Base-by-base conservation (phyloP, 1,284 basidiomycete genomes). In the Clitocybe nebularis region DNA sequence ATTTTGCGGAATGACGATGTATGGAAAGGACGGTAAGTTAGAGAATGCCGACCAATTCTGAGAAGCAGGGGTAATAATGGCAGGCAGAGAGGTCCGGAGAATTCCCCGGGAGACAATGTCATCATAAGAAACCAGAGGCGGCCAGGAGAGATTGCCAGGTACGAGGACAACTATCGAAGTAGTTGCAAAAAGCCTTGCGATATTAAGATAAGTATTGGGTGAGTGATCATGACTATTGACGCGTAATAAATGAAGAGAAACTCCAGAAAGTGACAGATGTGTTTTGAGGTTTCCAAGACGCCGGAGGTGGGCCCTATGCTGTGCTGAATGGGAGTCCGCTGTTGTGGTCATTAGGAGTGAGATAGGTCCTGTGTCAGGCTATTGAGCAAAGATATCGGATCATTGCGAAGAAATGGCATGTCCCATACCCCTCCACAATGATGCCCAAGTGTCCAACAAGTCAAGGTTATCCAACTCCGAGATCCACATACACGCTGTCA, bases 151-250 rank as follows among this genome's bases (percentile, higher is more conserved):
- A 48, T 59, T 64, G 4, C 65, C 69, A 17, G 82, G 81, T 48
- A 81, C 75, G 41, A 85, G 58, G 30, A 75, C 59, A 5, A 77
- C 71, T 21, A 56, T 60, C 0, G 67, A 54, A 7, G 79, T 78
- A 3, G 55, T 64, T 4, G 81, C 66, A 55, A 82, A 76, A 38
- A 83, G 60, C 16, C 81, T 68, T 3, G 81, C 82, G 16, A 84
- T 51, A 55, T 85, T 85, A 30, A 84, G 65, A 53, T 77, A 79
- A 6, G 67, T 58, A 48, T 84, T 84, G 16, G 74, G 68, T 10
- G 72, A 71, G 14, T 44, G 59, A 0, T 61, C 57, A 9, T 58
- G 43, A 5, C 66, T 58, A n/a, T 57, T 50, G 24, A 72, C 53
- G 47, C 74, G 68, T 10, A 84, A 48, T 13, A 82, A 42, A 54